Evolutionary conservation across 306 rosid species (phyloP).

Genomic region (Begonia masoniana): DNA sequence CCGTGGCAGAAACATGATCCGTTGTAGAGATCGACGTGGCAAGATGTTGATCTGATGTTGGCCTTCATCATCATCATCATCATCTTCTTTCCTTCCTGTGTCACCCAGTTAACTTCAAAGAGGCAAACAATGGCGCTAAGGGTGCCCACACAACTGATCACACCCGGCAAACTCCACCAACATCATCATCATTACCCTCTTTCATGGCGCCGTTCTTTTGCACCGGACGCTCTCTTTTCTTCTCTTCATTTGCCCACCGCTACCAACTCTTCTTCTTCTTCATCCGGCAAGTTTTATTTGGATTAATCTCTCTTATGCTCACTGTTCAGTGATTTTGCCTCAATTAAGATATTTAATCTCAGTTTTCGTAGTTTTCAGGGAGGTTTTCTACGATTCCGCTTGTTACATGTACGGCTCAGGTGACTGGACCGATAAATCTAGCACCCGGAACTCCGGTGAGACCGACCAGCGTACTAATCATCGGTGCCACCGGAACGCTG

Average conservation of each 20-base stretch:
- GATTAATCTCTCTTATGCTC: background rate
- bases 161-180: constrained; percentile 18
- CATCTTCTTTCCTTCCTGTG: background rate
- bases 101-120: background rate
- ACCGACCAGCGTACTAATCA: constrained; percentile 65
- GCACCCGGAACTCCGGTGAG: constrained; percentile 69
- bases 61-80: background rate
- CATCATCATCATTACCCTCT: constrained; percentile 9
- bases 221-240: constrained; percentile 20
- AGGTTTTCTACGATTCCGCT: constrained; percentile 7
- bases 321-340: background rate
- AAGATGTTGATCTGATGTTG: constrained; percentile 12
- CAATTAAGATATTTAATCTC: background rate
- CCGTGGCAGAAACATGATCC: constrained; percentile 9
- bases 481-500: constrained; percentile 76
- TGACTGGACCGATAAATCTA: constrained; percentile 35
- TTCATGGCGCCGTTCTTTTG: constrained; percentile 32
- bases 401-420: constrained; percentile 27
- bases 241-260: constrained; percentile 5
- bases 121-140: constrained; percentile 36
- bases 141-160: constrained; percentile 31
- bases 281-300: constrained; percentile 11
- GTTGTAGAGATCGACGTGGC: constrained; percentile 36
- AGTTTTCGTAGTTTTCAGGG: constrained; percentile 14
- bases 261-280: constrained; percentile 9